These are phyloP conservation scores for Wickerhamomyces sp. DNA, from an alignment of 1,139 yeast genomes.

Conservation along the genomic window DNA sequence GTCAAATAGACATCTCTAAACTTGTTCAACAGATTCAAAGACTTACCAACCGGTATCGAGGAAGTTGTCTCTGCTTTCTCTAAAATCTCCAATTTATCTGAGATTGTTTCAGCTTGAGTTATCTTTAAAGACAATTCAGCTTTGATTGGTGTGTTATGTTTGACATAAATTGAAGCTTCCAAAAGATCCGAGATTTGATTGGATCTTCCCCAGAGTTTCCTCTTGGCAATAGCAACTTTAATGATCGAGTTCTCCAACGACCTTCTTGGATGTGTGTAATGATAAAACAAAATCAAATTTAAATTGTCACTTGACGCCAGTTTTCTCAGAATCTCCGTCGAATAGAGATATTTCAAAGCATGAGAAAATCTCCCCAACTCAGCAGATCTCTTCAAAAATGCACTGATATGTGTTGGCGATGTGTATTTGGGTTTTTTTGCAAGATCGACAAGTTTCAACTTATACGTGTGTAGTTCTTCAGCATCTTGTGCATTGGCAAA, in stretches of 20 bases:
- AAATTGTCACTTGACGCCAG: constrained; percentile 11
- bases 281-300: constrained; percentile 15
- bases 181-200: constrained; percentile 14
- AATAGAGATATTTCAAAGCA: constrained; percentile 19
- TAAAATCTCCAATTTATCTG: constrained; percentile 7
- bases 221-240: constrained; percentile 12
- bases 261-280: constrained; percentile 19
- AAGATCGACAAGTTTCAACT: constrained; percentile 25
- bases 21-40: constrained; percentile 13
- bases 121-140: constrained; percentile 6
- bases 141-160: constrained; percentile 8
- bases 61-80: no score
- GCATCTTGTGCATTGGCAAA: constrained; percentile 26
- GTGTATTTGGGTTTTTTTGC: constrained; percentile 24
- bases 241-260: constrained; percentile 6
- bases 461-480: constrained; percentile 30
- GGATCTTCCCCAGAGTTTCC: constrained; percentile 5
- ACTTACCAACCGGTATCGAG: no score
- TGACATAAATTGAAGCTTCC: constrained; percentile 14
- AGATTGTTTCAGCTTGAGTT: constrained; percentile 9
- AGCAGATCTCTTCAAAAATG: constrained; percentile 26
- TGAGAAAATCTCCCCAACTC: constrained; percentile 21
- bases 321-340: constrained; percentile 10
- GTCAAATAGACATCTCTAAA: constrained; percentile 21
- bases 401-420: constrained; percentile 25